A percentile compares a stretch with the other conserved stretches of the same genome.
phyloP scores from a whole-genome alignment of 2,329 filamentous ascomycete species.

The Mycosphaerella arachidis region DNA sequence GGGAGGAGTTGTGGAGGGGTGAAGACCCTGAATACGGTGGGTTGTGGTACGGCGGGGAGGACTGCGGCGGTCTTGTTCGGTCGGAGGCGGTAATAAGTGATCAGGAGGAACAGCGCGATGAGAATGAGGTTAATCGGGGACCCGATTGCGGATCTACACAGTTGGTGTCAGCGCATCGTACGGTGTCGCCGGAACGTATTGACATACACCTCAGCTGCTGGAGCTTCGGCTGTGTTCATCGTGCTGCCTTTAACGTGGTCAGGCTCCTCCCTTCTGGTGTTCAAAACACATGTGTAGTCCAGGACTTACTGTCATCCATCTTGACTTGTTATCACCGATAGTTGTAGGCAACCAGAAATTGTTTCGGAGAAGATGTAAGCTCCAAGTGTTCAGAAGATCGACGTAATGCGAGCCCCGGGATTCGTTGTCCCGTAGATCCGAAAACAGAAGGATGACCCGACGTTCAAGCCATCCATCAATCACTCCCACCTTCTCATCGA shows the following conservation, averaged over 20 bases:
- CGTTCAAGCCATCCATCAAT: no score
- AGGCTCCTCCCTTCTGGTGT: neutral
- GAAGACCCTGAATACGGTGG: slow-evolving; percentile 82
- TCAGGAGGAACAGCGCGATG: slow-evolving; percentile 52
- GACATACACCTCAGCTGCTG: slow-evolving; percentile 43
- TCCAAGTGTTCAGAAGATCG: neutral
- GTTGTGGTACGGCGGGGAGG: slow-evolving; percentile 56
- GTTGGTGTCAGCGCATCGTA: neutral
- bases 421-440: neutral
- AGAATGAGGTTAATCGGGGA: slow-evolving; percentile 60
- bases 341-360: neutral
- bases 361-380: neutral
- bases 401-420: neutral
- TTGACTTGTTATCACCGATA: neutral
- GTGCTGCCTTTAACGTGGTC: slow-evolving; percentile 1
- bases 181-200: neutral
- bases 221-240: slow-evolving; percentile 16
- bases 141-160: slow-evolving; percentile 49
- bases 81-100: slow-evolving; percentile 57
- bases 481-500: no score
- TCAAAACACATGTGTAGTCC: neutral
- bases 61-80: slow-evolving; percentile 44
- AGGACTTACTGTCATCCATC: neutral
- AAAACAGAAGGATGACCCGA: neutral
- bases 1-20: slow-evolving; percentile 77